Evolutionary conservation across 192 early-diverging fungal species (phyloP), one percentile per base, ranked within the genome.

Genomic region (Geranomyces variabilis): DNA sequence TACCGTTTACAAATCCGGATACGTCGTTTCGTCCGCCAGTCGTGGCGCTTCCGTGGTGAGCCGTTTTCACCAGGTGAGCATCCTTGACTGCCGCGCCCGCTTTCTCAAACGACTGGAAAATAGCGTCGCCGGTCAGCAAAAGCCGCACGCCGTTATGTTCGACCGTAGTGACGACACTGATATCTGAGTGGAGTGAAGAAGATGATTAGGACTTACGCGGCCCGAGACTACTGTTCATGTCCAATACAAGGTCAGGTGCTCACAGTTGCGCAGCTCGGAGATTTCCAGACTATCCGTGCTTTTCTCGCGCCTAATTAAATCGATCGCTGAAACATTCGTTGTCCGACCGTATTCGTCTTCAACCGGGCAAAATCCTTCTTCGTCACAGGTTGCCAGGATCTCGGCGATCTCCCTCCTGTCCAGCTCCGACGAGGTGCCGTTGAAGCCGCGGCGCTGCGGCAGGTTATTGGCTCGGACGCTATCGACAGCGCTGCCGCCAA

Each of bases 111-210:
- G 59, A 61, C 31, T 61, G 59, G 28, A 30, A 61, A 30, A 61
- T 61, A 34, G 33, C 59, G 59, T 61, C 59, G 6, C 59, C 59
- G 8, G 59, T 61, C 2, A 61, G 59, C 59, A 61, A 6, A 28
- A 61, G 28, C 17, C 59, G 59, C 29, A 30, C 59, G 29, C 59
- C 59, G 59, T 61, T 61, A 19, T 28, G 19, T 19, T 19, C 31
- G 2, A 33, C 31, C 33, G 19, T 61, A 30, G 26, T 55, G 51
- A 55, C 51, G 51, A 55, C 14, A 14, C 51, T 55, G 51, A n/a
- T n/a, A 15, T 41, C 36, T 41, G 36, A 41, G 3, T 7, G 36
- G n/a, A n/a, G 10, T 10, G 10, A 41, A 41, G 36, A 41, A 3
- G 36, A 3, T 3, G 36, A 41, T 41, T n/a, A 55, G 51, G 19